Conservation (phyloP, 2,329 filamentous ascomycete species). For the Claviceps maximensis region DNA sequence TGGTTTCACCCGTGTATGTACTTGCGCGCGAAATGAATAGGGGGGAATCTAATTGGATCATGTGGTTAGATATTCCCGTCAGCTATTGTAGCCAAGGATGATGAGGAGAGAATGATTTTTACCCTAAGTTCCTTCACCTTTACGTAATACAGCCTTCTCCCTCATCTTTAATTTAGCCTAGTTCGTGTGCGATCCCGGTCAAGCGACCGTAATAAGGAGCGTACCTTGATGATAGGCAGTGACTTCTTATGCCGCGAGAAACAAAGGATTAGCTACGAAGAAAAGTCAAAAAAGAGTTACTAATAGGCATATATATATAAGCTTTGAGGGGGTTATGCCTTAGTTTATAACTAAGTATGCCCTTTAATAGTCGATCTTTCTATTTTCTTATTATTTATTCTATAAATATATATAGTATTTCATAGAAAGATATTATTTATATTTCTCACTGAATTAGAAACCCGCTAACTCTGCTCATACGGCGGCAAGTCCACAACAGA, state of each 20-base stretch:
- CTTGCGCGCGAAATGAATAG: no score
- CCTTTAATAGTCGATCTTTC: conserved; percentile 4
- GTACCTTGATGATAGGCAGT: not conserved
- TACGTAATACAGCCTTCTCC: no score
- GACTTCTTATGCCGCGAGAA: not conserved
- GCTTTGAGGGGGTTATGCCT: not conserved
- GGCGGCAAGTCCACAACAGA: not conserved
- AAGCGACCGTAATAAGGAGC: not conserved
- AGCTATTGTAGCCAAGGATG: no score
- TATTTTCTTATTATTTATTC: not conserved
- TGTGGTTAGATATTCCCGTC: no score
- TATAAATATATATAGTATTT: not conserved
- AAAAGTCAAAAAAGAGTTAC: not conserved
- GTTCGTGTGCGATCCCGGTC: conserved; percentile 7
- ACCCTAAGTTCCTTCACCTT: no score
- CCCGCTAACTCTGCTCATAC: not conserved
- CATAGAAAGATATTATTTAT: not conserved
- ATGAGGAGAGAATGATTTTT: no score
- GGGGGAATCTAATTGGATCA: no score
- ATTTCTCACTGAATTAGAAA: not conserved
- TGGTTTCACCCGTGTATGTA: no score
- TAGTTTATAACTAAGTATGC: conserved; percentile 10
- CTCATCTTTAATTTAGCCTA: no score
- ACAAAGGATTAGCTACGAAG: not conserved
- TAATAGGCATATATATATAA: conserved; percentile 2